Base-by-base conservation (phyloP, 768 basidiomycete species). In the Xerocomellus chrysenteron region DNA sequence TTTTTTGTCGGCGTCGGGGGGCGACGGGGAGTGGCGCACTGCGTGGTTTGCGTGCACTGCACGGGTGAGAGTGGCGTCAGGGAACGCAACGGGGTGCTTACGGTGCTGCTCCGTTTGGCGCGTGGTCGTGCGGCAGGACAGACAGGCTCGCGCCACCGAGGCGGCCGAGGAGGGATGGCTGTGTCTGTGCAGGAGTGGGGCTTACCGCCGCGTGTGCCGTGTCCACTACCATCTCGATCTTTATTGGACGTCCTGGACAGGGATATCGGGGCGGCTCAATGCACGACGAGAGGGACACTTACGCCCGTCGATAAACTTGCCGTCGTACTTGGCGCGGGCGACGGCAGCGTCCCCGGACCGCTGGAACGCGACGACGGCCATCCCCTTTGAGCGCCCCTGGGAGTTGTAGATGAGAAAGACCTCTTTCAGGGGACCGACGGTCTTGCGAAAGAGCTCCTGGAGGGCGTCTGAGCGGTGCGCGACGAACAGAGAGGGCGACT, bases 361-460 rank as follows among this genome's bases (percentile, higher is more conserved):
- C 61, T 84, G 79, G 64, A 92, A 92, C 0, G 75, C 64, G 3
- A 91, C 86, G 14, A 92, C 70, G 2, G 90, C 89, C 88, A 91
- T 90, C 19, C 90, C 90, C 65, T 88, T 90, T 44, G 88, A 87
- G 52, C 77, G 79, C 0, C 84, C 89, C 63, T 89, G 84, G 3
- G 82, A 83, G 68, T 91, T 92, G 74, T 88, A 87, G 17, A 90
- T 79, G 63, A 91, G 64, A 58, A 91, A 87, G 28, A 75, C 78
- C 40, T 90, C 88, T 66, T 79, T 84, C 56, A 90, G 68, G 0
- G 88, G 87, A 4, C 90, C 90, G 24, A 92, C 78, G 0, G 90
- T 92, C 70, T 86, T 90, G 59, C 75, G 79, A 70, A 92, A 90
- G 50, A 92, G 75, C 40, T 88, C 85, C 90, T 92, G 63, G 40